Base-by-base conservation (phyloP, 83 land plant species). In the Thuja plicata region DNA sequence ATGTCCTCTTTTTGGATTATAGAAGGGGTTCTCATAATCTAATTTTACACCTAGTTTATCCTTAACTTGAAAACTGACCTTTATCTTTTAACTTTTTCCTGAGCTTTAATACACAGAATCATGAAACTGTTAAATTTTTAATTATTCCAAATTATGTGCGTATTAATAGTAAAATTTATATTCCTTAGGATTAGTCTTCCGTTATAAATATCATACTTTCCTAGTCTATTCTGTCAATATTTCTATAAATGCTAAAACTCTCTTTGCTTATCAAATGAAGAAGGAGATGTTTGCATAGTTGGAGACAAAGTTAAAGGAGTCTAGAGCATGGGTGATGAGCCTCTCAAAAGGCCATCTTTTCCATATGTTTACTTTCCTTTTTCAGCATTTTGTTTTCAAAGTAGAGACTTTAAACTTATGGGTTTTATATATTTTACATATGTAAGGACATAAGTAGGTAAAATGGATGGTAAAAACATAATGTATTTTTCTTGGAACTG, bases 231-330 rank as follows among this genome's bases (percentile, higher is more conserved):
- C 8, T 7, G 10, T 66, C 73, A 66, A 66, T 32, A 66, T 2
- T 27, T 62, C 70, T 62, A 21, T 62, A 62, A 60, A 7, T 24
- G n/a, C 3, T 66, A 27, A 66, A 66, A 66, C 8, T 66, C 8
- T 24, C 73, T 66, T 24, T 66, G 8, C 32, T 66, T 66, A 82
- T 87, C 89, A 95, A 94, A 96, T 96, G 95, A 95, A 93, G 96
- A 93, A 93, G 92, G 98, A 96, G 91, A 95, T 96, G 30, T 91
- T 92, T 71, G 92, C 91, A 38, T 94, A 90, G 82, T 89, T 96
- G 86, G 98, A 96, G 83, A 88, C 74, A 91, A 92, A 92, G 89
- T 92, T 96, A 32, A 92, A 91, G 70, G 95, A 94, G 86, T 96
- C 97, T 38, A 84, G 95, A 86, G 90, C 84, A 81, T 88, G 93